Percentiles rank a stretch among this genome's conserved stretches.
Conservation (phyloP, 1,139 yeast species). For the Yamadazyma jaroonii region DNA sequence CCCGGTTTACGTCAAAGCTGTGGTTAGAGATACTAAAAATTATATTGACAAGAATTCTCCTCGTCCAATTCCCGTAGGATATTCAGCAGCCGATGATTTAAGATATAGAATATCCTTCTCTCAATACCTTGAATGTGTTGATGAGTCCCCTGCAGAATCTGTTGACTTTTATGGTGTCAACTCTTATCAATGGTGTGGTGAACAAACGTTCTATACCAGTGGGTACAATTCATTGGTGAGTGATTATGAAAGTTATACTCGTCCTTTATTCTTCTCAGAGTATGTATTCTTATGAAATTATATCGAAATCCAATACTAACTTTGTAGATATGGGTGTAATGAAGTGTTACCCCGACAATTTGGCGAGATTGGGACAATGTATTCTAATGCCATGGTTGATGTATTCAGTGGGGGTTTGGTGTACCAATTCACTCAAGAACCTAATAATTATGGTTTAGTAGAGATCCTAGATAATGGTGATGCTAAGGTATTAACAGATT, state of each 20-base stretch:
- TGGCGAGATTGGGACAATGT: slow-evolving; percentile 72
- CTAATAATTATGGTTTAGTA: slow-evolving; percentile 86
- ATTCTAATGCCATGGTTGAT: slow-evolving; percentile 69
- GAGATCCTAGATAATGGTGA: slow-evolving; percentile 56
- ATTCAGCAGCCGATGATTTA: slow-evolving; percentile 91
- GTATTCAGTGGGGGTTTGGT: slow-evolving; percentile 92
- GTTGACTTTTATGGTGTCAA: slow-evolving; percentile 95
- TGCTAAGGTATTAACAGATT: slow-evolving; percentile 54
- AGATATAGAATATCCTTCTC: slow-evolving; percentile 73
- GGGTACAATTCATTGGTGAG: slow-evolving; percentile 77
- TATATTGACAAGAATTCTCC: slow-evolving; percentile 60
- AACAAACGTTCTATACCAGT: slow-evolving; percentile 73
- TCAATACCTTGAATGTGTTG: slow-evolving; percentile 74
- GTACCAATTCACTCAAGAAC: slow-evolving; percentile 87
- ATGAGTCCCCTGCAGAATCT: slow-evolving; percentile 52
- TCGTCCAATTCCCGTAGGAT: slow-evolving; percentile 84
- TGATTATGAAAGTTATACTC: slow-evolving; percentile 64
- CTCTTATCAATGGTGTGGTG: slow-evolving; percentile 97
- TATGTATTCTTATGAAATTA: too few relatives aligned
- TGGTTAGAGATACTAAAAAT: slow-evolving; percentile 74
- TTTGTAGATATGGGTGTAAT: slow-evolving; percentile 67
- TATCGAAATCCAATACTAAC: slow-evolving; percentile 11
- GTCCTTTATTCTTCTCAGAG: slow-evolving; percentile 88
- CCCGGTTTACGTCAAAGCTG: slow-evolving; percentile 72
- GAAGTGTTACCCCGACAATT: slow-evolving; percentile 76